Evolutionary conservation across 1,139 yeast genomes (phyloP).

Genomic region (Suzukiozyma palmioleophila): DNA sequence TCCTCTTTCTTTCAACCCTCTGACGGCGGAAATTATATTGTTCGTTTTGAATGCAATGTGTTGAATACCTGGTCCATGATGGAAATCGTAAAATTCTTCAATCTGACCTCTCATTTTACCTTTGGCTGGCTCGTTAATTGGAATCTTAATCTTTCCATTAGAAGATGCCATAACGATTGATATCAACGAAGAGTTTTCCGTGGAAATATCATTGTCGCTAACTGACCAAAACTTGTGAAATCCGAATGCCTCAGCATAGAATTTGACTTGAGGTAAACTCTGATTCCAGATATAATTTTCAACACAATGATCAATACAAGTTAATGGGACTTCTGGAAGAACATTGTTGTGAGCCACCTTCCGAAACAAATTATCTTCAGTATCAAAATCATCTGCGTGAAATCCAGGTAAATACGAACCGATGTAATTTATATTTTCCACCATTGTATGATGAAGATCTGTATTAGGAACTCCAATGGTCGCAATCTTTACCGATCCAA

Average conservation of each 20-base stretch:
- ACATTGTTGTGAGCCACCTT: conserved; percentile 9
- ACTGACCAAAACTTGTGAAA: conserved; percentile 82
- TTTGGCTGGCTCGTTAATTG: conserved; percentile 77
- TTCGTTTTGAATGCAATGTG: conserved; percentile 68
- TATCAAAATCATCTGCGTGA: conserved; percentile 7
- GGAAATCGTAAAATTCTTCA: conserved; percentile 72
- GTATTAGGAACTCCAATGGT: conserved; percentile 53
- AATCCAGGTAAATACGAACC: conserved; percentile 62
- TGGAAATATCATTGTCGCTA: conserved; percentile 68
- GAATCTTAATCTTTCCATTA: conserved; percentile 67
- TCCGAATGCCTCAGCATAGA: conserved; percentile 61
- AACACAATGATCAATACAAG: conserved; percentile 69
- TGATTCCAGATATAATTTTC: conserved; percentile 71
- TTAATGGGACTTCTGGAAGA: conserved; percentile 34
- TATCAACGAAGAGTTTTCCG: conserved; percentile 63
- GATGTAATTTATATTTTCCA: conserved; percentile 42
- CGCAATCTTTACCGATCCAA: conserved; percentile 53
- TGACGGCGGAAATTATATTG: conserved; percentile 57
- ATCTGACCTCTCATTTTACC: conserved; percentile 69
- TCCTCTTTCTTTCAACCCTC: conserved; percentile 52
- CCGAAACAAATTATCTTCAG: conserved; percentile 6
- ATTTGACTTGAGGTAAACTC: conserved; percentile 54
- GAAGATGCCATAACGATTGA: conserved; percentile 75
- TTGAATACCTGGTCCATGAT: conserved; percentile 80
- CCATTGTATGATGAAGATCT: conserved; percentile 66